A percentile compares a stretch with the other conserved stretches of the same genome.
Conservation (phyloP, 2,329 filamentous ascomycete species). For the Knoxdaviesia proteae region DNA sequence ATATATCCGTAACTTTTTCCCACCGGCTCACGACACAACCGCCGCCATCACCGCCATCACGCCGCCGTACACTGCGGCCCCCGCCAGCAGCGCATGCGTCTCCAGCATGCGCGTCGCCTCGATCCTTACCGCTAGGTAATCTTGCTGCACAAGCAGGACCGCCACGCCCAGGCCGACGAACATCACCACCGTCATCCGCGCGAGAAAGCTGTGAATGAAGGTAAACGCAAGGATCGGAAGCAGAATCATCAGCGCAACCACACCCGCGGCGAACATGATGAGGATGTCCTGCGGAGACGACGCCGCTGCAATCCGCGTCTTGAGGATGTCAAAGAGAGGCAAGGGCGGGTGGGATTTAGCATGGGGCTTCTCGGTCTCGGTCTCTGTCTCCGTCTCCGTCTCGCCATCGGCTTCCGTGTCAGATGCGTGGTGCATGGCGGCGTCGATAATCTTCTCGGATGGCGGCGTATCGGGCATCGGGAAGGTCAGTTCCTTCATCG, state of each 20-base stretch:
- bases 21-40: no score
- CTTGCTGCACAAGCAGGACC: constrained; percentile 10
- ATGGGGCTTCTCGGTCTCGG: no score
- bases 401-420: no score
- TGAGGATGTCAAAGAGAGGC: no score
- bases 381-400: no score
- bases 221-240: constrained; percentile 37
- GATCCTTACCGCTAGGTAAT: neutral
- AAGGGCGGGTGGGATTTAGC: no score
- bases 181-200: constrained; percentile 33
- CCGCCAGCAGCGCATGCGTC: no score
- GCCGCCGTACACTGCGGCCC: no score
- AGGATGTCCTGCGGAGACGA: neutral
- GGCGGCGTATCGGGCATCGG: neutral
- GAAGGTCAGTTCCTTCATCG: constrained; percentile 2
- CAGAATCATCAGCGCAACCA: constrained; percentile 28
- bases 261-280: constrained; percentile 13
- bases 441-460: neutral
- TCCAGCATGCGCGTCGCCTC: no score
- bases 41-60: no score
- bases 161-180: constrained; percentile 26
- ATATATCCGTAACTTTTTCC: no score
- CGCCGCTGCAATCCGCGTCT: neutral
- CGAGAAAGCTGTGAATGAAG: constrained; percentile 32
- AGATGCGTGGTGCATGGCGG: no score